phyloP scores from a whole-genome alignment of 495 filamentous ascomycete genomes.

The Podospora appendiculata region DNA sequence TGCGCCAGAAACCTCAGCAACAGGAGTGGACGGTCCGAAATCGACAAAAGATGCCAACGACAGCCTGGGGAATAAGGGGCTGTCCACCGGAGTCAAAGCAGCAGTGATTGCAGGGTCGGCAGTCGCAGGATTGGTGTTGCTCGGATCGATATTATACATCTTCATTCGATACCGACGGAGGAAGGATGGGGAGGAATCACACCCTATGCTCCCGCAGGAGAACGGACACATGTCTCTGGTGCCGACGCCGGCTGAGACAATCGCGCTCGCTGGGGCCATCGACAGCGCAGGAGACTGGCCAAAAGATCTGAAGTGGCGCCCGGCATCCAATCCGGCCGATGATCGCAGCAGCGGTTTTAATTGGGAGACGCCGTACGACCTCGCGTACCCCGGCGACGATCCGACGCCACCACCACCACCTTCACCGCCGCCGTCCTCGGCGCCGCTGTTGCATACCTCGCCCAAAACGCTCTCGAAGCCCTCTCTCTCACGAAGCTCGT shows the following conservation, averaged over 20 bases:
- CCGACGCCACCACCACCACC: not conserved
- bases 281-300: slow-evolving; percentile 1
- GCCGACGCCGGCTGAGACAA: slow-evolving; percentile 4
- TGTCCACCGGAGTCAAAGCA: slow-evolving; percentile 14
- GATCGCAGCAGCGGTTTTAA: slow-evolving; percentile 16
- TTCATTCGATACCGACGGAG: slow-evolving; percentile 17
- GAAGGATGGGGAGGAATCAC: slow-evolving; percentile 19
- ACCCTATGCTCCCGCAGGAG: slow-evolving; percentile 24
- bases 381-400: slow-evolving; percentile 2
- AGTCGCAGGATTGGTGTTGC: slow-evolving; percentile 12
- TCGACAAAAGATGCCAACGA: not conserved
- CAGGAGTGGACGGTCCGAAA: not conserved
- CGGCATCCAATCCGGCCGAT: slow-evolving; percentile 4
- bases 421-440: not conserved
- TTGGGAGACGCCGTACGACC: slow-evolving; percentile 25
- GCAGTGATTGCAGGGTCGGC: slow-evolving; percentile 19
- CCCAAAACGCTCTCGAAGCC: not conserved
- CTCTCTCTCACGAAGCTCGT: not conserved
- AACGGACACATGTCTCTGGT: slow-evolving; percentile 7
- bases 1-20: not conserved
- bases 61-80: not conserved
- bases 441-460: not conserved
- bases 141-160: slow-evolving; percentile 12
- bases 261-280: not conserved
- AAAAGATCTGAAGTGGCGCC: slow-evolving; percentile 11